Percentiles rank a stretch among this genome's conserved stretches.
Conservation (phyloP, 2,329 filamentous ascomycete species). For the Verticillium klebahnii region DNA sequence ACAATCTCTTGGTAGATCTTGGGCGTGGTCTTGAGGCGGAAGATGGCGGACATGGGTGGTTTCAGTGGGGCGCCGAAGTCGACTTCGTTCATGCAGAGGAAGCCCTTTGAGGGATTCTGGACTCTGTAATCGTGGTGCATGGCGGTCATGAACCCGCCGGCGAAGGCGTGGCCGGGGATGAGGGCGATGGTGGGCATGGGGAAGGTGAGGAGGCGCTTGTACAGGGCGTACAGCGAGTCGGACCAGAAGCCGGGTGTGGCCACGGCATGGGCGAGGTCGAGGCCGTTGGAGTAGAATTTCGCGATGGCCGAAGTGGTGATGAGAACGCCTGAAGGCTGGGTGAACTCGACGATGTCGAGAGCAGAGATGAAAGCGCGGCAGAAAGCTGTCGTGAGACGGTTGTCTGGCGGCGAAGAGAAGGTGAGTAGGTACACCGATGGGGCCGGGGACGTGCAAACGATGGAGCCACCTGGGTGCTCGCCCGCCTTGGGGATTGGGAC, state of each 20-base stretch:
- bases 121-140: slow-evolving; percentile 83
- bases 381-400: slow-evolving; percentile 66
- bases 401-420: slow-evolving; percentile 68
- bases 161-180: slow-evolving; percentile 76
- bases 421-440: slow-evolving; percentile 67
- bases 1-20: slow-evolving; percentile 59
- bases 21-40: slow-evolving; percentile 61
- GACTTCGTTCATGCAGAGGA: slow-evolving; percentile 75
- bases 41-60: slow-evolving; percentile 69
- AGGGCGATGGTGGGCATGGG: slow-evolving; percentile 81
- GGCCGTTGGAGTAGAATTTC: slow-evolving; percentile 81
- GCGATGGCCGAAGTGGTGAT: slow-evolving; percentile 67
- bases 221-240: slow-evolving; percentile 58
- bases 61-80: slow-evolving; percentile 74
- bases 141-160: slow-evolving; percentile 74
- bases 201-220: slow-evolving; percentile 56
- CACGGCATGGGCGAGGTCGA: slow-evolving; percentile 68
- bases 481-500: slow-evolving; percentile 47
- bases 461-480: slow-evolving; percentile 47
- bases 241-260: slow-evolving; percentile 57
- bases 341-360: slow-evolving; percentile 70
- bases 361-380: slow-evolving; percentile 64
- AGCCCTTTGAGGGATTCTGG: slow-evolving; percentile 67
- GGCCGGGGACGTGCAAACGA: slow-evolving; percentile 58
- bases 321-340: slow-evolving; percentile 60